phyloP scores from a whole-genome alignment of 1,139 yeast genomes.

The Taiozyma onychis region DNA sequence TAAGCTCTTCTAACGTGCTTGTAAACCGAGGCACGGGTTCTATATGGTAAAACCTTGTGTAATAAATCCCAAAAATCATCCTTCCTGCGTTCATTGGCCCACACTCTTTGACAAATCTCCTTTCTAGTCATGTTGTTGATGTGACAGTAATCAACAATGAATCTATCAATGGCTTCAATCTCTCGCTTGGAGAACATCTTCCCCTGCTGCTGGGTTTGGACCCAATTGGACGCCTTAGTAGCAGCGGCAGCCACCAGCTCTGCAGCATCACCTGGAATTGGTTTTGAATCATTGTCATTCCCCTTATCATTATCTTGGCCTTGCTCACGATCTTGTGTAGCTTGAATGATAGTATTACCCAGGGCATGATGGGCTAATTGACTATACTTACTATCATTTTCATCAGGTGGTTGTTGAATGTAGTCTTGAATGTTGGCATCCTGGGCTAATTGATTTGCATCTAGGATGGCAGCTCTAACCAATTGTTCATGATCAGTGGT shows the following conservation, averaged over 20 bases:
- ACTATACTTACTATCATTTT: constrained; percentile 5
- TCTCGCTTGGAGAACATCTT: constrained; percentile 60
- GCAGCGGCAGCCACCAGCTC: constrained; percentile 28
- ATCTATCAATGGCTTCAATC: constrained; percentile 62
- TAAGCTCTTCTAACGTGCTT: constrained; percentile 88
- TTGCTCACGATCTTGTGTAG: constrained; percentile 7
- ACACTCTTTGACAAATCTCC: constrained; percentile 74
- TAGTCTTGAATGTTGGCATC: constrained; percentile 43
- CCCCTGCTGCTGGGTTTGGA: constrained; percentile 26
- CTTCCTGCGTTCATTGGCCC: constrained; percentile 80
- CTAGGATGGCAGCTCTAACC: constrained; percentile 63
- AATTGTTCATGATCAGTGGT: constrained; percentile 47
- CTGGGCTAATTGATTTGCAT: constrained; percentile 55
- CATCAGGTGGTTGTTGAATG: constrained; percentile 23
- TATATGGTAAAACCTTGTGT: constrained; percentile 69
- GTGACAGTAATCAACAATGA: constrained; percentile 62
- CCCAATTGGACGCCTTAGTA: constrained; percentile 26
- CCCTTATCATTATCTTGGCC: not conserved
- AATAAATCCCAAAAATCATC: constrained; percentile 87
- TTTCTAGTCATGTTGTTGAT: constrained; percentile 56
- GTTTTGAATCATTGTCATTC: not conserved
- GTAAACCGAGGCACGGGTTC: constrained; percentile 84
- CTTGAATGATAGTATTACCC: constrained; percentile 19
- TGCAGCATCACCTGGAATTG: constrained; percentile 4
- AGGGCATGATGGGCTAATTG: constrained; percentile 5